Percentiles rank a stretch among this genome's conserved stretches.
Evolutionary conservation across 139 green algal genomes (phyloP).

Genomic region (Picocystis salinarum): DNA sequence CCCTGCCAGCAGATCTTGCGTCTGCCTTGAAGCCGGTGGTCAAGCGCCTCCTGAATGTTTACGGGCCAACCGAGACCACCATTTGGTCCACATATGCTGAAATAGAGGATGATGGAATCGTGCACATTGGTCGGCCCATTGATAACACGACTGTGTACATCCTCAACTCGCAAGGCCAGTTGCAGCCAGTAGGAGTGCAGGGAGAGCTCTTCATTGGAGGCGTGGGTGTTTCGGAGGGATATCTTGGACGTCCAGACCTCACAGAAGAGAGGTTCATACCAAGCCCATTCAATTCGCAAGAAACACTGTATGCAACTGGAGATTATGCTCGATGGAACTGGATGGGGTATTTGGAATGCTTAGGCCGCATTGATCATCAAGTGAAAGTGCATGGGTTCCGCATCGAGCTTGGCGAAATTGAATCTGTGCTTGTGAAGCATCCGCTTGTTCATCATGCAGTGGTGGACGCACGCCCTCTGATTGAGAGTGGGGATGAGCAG

Average conservation of each 20-base stretch:
- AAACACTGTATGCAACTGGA: conserved; percentile 11
- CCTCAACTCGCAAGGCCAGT: conserved; percentile 3
- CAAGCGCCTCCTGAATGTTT: conserved; percentile 6
- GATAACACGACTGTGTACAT: conserved; percentile 13
- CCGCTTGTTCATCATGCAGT: background rate
- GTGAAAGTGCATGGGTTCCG: conserved; percentile 16
- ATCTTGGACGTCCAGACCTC: conserved; percentile 11
- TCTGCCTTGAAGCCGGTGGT: conserved; percentile 1
- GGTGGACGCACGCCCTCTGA: no score
- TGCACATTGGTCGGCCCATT: conserved; percentile 9
- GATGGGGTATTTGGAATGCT: conserved; percentile 6
- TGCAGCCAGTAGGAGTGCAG: conserved; percentile 3
- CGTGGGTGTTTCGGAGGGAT: conserved; percentile 8
- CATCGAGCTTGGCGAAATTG: conserved; percentile 20
- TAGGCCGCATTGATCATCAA: conserved; percentile 13
- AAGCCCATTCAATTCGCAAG: conserved; percentile 8
- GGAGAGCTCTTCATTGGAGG: conserved; percentile 13
- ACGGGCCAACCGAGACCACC: background rate
- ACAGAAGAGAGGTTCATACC: conserved; percentile 5
- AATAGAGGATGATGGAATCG: background rate
- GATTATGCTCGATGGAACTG: conserved; percentile 4
- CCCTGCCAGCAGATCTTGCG: conserved; percentile 5
- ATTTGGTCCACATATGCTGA: conserved; percentile 8
- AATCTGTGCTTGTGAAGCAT: conserved; percentile 1
- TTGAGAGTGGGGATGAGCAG: conserved; percentile 3